Percentiles rank a stretch among this genome's conserved stretches.
These are phyloP conservation scores for Linum trigynum DNA, from an alignment of 345 rosid species.

Conservation along the genomic window DNA sequence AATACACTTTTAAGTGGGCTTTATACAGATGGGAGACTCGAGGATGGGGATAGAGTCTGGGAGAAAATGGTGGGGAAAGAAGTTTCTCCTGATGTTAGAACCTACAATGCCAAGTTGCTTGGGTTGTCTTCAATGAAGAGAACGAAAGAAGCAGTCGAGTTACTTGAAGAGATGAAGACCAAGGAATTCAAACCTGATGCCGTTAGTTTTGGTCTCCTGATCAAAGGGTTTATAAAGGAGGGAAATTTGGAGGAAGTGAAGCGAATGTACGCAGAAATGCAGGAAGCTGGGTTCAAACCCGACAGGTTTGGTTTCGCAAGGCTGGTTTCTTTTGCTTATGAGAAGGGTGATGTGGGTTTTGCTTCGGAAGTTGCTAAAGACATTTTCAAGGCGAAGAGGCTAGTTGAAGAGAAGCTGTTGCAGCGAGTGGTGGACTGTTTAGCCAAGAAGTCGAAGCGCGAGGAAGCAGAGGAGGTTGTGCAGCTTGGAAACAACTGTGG, in stretches of 20 bases:
- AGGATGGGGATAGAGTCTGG: conserved; percentile 58
- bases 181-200: conserved; percentile 38
- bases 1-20: conserved; percentile 44
- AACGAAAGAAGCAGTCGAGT: conserved; percentile 34
- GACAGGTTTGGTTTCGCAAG: conserved; percentile 31
- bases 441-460: conserved; percentile 35
- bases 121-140: conserved; percentile 40
- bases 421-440: conserved; percentile 46
- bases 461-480: conserved; percentile 53
- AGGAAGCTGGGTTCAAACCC: conserved; percentile 22
- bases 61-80: conserved; percentile 35
- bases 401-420: conserved; percentile 27
- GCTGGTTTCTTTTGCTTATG: conserved; percentile 36
- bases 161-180: conserved; percentile 35
- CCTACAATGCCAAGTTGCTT: conserved; percentile 46
- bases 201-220: conserved; percentile 45
- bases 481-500: conserved; percentile 37
- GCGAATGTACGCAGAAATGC: conserved; percentile 40
- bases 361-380: conserved; percentile 43
- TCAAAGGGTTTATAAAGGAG: conserved; percentile 36
- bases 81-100: conserved; percentile 36
- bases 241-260: conserved; percentile 39
- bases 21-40: conserved; percentile 32
- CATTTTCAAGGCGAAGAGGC: conserved; percentile 20
- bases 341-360: conserved; percentile 44